Conservation (phyloP, 2,329 filamentous ascomycete genomes). For the Lasiodiplodia sp. region DNA sequence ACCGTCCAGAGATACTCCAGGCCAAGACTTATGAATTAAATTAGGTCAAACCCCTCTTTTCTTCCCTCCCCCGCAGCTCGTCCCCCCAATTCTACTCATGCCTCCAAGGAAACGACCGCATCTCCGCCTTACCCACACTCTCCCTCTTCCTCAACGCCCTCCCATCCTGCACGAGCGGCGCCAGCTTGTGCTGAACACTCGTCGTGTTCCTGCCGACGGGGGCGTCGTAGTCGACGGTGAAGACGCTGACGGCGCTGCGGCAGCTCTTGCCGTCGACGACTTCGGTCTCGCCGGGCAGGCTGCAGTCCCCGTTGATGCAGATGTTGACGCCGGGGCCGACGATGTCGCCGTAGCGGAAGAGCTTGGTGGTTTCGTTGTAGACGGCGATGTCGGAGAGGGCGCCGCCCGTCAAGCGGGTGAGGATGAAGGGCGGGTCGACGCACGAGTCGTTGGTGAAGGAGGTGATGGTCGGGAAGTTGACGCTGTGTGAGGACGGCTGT, state of each 20-base stretch:
- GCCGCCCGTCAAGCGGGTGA: constrained; percentile 58
- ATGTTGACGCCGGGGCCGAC: constrained; percentile 59
- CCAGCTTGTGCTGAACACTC: constrained; percentile 32
- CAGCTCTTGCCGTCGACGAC: constrained; percentile 52
- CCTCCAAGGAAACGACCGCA: background rate
- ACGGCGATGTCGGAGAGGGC: constrained; percentile 57
- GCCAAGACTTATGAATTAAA: too few relatives aligned
- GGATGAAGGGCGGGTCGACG: constrained; percentile 53
- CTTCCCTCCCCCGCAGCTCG: too few relatives aligned
- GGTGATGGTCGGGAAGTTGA: constrained; percentile 58
- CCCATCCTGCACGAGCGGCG: constrained; percentile 12
- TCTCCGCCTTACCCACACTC: background rate
- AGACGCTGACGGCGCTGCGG: constrained; percentile 53
- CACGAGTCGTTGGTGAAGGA: constrained; percentile 49
- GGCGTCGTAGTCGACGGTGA: constrained; percentile 61
- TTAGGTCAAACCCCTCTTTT: too few relatives aligned
- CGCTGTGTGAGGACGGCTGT: constrained; percentile 33
- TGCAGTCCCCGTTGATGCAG: constrained; percentile 61
- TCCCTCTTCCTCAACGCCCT: constrained; percentile 6
- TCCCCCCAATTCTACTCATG: background rate
- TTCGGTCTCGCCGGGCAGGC: constrained; percentile 59
- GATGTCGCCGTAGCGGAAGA: constrained; percentile 57
- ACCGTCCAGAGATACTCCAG: too few relatives aligned
- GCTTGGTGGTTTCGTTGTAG: constrained; percentile 52
- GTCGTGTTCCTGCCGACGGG: constrained; percentile 45